phyloP scores from a whole-genome alignment of 2,329 filamentous ascomycete species.

The Hypoxylon sp. region DNA sequence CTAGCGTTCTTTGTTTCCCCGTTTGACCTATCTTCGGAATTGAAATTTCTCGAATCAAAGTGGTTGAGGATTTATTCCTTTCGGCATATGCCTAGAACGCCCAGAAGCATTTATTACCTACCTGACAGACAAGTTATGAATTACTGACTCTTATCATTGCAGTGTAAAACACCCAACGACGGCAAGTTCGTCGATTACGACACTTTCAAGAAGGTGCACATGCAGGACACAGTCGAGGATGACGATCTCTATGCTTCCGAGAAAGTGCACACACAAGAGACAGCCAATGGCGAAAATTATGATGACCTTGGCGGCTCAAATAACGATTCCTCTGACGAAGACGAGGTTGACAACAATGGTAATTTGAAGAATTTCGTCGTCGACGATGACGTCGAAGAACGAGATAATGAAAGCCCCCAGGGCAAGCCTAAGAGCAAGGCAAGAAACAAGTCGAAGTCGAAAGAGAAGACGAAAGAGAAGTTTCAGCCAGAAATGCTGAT shows the following conservation, averaged over 20 bases:
- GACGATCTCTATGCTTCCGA: too few species aligned
- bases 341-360: conserved; percentile 48
- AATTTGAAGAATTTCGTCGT: conserved; percentile 45
- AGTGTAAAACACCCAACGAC: conserved; percentile 76
- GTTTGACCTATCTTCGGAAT: background rate
- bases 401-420: too few species aligned
- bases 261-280: too few species aligned
- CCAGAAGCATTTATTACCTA: background rate
- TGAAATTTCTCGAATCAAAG: background rate
- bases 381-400: conserved; percentile 55
- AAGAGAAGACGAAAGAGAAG: conserved; percentile 53
- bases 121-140: background rate
- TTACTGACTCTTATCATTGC: background rate
- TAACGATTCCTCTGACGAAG: conserved; percentile 46
- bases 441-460: conserved; percentile 51
- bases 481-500: conserved; percentile 54
- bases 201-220: conserved; percentile 79
- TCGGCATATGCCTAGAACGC: background rate
- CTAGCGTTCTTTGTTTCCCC: background rate
- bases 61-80: background rate
- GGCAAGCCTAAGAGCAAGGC: conserved; percentile 48
- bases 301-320: conserved; percentile 53
- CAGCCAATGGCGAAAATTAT: conserved; percentile 23
- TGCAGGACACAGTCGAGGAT: conserved; percentile 62
- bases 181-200: conserved; percentile 79